These are phyloP conservation scores for Penicillium lividum DNA, from an alignment of 495 filamentous ascomycete genomes.

Conservation along the genomic window DNA sequence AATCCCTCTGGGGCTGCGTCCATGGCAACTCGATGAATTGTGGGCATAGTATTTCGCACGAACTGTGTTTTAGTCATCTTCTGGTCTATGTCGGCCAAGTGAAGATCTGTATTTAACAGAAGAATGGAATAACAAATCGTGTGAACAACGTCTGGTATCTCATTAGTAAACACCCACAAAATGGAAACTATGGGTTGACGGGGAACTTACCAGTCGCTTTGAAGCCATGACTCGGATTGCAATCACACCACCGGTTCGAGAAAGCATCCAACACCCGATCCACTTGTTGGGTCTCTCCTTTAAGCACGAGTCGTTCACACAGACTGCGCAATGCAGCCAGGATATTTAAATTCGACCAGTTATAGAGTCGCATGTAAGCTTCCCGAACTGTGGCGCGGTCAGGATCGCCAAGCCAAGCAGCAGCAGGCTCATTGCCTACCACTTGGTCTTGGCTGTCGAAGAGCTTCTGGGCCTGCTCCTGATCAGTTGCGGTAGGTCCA, in stretches of 20 bases:
- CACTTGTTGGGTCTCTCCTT: slow-evolving; percentile 94
- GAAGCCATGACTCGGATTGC: slow-evolving; percentile 93
- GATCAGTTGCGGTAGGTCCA: slow-evolving; percentile 56
- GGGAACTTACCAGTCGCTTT: slow-evolving; percentile 70
- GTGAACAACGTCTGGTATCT: slow-evolving; percentile 78
- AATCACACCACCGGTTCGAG: slow-evolving; percentile 86
- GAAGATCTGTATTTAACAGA: slow-evolving; percentile 93
- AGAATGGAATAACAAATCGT: slow-evolving; percentile 97
- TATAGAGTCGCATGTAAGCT: slow-evolving; percentile 91
- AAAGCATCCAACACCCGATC: slow-evolving; percentile 91
- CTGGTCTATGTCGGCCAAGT: slow-evolving; percentile 88
- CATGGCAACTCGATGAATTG: slow-evolving; percentile 71
- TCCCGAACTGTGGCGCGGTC: slow-evolving; percentile 65
- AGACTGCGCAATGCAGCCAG: slow-evolving; percentile 75
- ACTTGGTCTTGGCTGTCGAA: slow-evolving; percentile 84
- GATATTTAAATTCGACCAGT: slow-evolving; percentile 82
- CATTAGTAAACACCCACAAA: slow-evolving; percentile 6
- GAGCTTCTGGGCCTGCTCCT: slow-evolving; percentile 74
- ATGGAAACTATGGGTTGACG: not conserved
- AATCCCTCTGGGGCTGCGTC: slow-evolving; percentile 70
- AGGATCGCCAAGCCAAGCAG: slow-evolving; percentile 82
- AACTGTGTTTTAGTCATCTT: slow-evolving; percentile 96
- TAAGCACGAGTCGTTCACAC: slow-evolving; percentile 79
- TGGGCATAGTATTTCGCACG: slow-evolving; percentile 94
- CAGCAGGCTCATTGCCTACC: slow-evolving; percentile 72